Evolutionary conservation across 23 red algal genomes (phyloP).

Genomic region (Agarophyton chilense): DNA sequence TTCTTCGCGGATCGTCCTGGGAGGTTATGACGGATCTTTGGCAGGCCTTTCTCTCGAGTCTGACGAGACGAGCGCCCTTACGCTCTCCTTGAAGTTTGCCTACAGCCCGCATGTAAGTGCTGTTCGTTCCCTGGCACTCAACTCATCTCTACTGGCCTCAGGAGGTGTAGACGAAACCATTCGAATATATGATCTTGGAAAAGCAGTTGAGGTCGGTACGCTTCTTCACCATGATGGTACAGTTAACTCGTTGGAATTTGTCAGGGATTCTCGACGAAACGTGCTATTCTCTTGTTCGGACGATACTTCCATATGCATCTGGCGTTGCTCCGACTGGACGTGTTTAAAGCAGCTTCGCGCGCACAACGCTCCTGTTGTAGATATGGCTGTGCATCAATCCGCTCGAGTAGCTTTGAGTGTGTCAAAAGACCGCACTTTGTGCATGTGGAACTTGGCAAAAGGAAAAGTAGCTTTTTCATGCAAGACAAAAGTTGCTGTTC

Average conservation of each 20-base stretch:
- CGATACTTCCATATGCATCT: slow-evolving; percentile 60
- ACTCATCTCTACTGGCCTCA: slow-evolving; percentile 32
- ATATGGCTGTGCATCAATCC: slow-evolving; percentile 64
- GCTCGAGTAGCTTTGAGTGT: slow-evolving; percentile 54
- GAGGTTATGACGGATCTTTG: slow-evolving; percentile 58
- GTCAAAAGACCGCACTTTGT: slow-evolving; percentile 65
- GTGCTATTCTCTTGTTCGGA: slow-evolving; percentile 54
- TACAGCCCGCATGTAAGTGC: slow-evolving; percentile 38
- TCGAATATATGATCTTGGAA: slow-evolving; percentile 56
- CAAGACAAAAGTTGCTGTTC: slow-evolving; percentile 53
- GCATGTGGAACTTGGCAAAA: slow-evolving; percentile 67
- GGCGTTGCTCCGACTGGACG: slow-evolving; percentile 57
- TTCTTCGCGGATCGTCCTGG: slow-evolving; percentile 8
- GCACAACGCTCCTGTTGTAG: slow-evolving; percentile 49
- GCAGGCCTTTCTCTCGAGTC: slow-evolving; percentile 33
- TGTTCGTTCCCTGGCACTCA: slow-evolving; percentile 44
- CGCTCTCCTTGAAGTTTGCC: slow-evolving; percentile 39
- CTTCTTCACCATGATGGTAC: slow-evolving; percentile 47
- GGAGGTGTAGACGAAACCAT: slow-evolving; percentile 60
- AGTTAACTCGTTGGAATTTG: slow-evolving; percentile 47
- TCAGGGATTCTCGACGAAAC: slow-evolving; percentile 27
- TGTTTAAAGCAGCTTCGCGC: slow-evolving; percentile 50
- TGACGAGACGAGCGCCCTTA: slow-evolving; percentile 25
- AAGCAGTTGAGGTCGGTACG: slow-evolving; percentile 32
- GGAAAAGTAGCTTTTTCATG: slow-evolving; percentile 69